Evolutionary conservation across 1,284 basidiomycete species (phyloP), one percentile per base, ranked within the genome.

Genomic region (Mycosarcoma mackinlayi): DNA sequence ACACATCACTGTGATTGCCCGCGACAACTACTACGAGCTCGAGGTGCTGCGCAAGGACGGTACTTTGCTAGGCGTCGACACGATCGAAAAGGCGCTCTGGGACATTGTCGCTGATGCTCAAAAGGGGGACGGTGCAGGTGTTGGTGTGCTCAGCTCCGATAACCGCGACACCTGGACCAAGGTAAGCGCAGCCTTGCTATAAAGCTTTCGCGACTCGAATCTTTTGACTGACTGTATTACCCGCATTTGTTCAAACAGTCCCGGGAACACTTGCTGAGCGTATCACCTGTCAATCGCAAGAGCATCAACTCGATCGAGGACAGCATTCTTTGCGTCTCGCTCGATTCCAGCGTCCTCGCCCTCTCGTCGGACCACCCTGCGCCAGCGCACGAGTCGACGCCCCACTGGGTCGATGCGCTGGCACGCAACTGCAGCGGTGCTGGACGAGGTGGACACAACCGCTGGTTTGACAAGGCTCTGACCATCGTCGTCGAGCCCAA

Each of bases 381-480:
- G 18, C 65, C 60, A 9, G 56, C 69, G 11, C 71, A 72, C 53
- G 91, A 24, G 88, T 91, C 62, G 85, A 88, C 77, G 86, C 87
- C 78, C 85, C 87, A 16, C 84, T 89, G 77, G 44, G 85, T 94
- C 46, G 89, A 93, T 75, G 88, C 90, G 1, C 92, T 95, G 77
- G 86, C 96, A 16, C 88, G 89, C 75, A 89, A 91, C 70, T 86
- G 89, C 54, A 90, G 91, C 37, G 88, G 89, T 2, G 86, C 85
- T 0, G 89, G 90, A 8, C 84, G 86, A 61, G 89, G 88, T 55
- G 88, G 89, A 3, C 86, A 88, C 53, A 97, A 98, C 80, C 87
- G 95, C 41, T 97, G 93, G 88, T 93, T 91, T 83, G 95, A 98
- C 86, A 98, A 98, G 85, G 87, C 91, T 3, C 87, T 92, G 39